A percentile compares a stretch with the other conserved stretches of the same genome.
Evolutionary conservation across 164 flowering plant species (phyloP).

Genomic region (Vitis cinerea): DNA sequence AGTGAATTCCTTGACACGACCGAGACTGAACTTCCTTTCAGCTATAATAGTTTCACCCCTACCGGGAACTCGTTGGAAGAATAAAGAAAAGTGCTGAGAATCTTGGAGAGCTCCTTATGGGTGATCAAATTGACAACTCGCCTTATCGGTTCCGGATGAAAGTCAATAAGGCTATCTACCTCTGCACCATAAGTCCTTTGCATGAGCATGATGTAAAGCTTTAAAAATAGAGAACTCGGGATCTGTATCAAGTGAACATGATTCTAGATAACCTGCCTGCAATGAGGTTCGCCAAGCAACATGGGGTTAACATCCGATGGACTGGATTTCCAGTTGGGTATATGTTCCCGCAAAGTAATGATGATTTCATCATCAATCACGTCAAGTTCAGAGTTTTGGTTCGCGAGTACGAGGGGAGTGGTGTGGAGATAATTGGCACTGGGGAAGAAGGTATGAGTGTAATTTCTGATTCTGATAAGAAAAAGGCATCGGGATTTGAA

Average conservation of each 20-base stretch:
- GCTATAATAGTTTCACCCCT: slow-evolving; percentile 28
- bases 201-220: slow-evolving; percentile 28
- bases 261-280: slow-evolving; percentile 48
- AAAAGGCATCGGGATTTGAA: slow-evolving; percentile 31
- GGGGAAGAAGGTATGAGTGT: slow-evolving; percentile 37
- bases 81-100: slow-evolving; percentile 35
- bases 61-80: slow-evolving; percentile 20
- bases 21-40: slow-evolving; percentile 35
- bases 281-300: slow-evolving; percentile 34
- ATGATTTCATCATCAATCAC: slow-evolving; percentile 44
- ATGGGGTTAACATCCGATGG: slow-evolving; percentile 33
- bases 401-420: slow-evolving; percentile 39
- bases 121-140: slow-evolving; percentile 37
- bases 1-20: slow-evolving; percentile 36
- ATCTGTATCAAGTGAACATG: slow-evolving; percentile 53
- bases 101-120: slow-evolving; percentile 35
- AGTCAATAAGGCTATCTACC: slow-evolving; percentile 22
- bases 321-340: slow-evolving; percentile 49
- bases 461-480: slow-evolving; percentile 20
- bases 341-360: slow-evolving; percentile 10
- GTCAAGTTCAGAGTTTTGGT: slow-evolving; percentile 41
- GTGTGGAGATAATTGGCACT: slow-evolving; percentile 31
- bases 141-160: slow-evolving; percentile 34
- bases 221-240: slow-evolving; percentile 29
- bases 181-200: slow-evolving; percentile 26